Evolutionary conservation across 345 rosid species (phyloP).

Genomic region (Cardiospermum halicacabum): DNA sequence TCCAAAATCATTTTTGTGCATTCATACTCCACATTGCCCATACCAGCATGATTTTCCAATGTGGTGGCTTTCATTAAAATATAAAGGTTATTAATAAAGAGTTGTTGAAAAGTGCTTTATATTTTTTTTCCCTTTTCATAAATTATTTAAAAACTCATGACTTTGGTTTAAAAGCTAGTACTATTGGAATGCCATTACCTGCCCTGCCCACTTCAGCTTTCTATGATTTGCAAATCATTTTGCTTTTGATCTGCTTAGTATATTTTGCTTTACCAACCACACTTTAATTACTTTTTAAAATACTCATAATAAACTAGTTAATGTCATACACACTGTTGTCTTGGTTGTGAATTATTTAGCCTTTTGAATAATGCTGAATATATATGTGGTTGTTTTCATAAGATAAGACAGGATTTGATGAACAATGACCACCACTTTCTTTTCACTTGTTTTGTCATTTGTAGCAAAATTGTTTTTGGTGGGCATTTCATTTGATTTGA

Average conservation of each 20-base stretch:
- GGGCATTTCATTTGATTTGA: neutral
- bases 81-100: neutral
- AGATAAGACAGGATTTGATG: constrained; percentile 6
- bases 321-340: neutral
- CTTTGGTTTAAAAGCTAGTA: neutral
- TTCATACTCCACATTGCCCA: neutral
- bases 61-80: constrained; percentile 7
- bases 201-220: neutral
- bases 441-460: neutral
- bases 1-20: neutral
- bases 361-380: neutral
- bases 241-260: neutral
- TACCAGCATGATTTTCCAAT: neutral
- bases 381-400: neutral
- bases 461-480: neutral
- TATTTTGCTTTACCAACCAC: neutral
- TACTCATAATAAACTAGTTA: neutral
- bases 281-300: neutral
- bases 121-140: no score
- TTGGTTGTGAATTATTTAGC: no score
- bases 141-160: neutral
- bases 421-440: neutral
- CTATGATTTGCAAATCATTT: constrained; percentile 7
- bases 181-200: neutral
- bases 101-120: constrained; percentile 6